phyloP scores from a whole-genome alignment of 257 asterid genomes.

The Solanum clarkiae region DNA sequence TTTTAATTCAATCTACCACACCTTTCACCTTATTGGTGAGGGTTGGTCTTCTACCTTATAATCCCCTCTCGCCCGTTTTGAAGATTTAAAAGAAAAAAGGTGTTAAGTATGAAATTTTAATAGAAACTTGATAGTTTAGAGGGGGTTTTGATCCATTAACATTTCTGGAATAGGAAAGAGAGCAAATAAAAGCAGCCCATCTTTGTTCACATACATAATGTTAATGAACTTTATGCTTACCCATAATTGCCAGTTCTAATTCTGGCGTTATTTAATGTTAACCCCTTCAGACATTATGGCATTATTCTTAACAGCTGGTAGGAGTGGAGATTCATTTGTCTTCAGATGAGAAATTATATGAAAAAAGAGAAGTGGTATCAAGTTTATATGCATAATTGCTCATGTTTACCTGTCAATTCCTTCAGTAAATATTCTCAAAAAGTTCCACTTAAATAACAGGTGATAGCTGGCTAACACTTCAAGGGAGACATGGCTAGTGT shows the following conservation, averaged over 20 bases:
- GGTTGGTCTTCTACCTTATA: no score
- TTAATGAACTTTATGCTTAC: background rate
- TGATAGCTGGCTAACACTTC: background rate
- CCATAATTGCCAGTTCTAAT: background rate
- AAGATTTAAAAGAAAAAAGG: no score
- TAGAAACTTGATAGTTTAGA: background rate
- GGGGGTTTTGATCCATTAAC: background rate
- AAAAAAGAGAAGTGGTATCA: background rate
- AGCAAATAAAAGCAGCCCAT: background rate
- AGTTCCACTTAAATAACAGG: background rate
- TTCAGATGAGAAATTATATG: background rate
- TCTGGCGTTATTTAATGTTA: background rate
- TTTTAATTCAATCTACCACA: no score
- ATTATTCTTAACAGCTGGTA: background rate
- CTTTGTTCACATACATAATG: background rate
- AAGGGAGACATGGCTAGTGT: conserved; percentile 46
- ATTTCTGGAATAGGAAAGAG: background rate
- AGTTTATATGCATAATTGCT: background rate
- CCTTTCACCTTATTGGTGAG: no score
- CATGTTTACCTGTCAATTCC: background rate
- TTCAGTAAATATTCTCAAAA: background rate
- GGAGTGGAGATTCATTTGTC: background rate
- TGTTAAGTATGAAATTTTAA: no score
- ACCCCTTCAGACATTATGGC: background rate
- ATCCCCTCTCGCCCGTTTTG: background rate